Evolutionary conservation across 805 yeast species (phyloP).

Genomic region (Debaryomyces prosopidis): DNA sequence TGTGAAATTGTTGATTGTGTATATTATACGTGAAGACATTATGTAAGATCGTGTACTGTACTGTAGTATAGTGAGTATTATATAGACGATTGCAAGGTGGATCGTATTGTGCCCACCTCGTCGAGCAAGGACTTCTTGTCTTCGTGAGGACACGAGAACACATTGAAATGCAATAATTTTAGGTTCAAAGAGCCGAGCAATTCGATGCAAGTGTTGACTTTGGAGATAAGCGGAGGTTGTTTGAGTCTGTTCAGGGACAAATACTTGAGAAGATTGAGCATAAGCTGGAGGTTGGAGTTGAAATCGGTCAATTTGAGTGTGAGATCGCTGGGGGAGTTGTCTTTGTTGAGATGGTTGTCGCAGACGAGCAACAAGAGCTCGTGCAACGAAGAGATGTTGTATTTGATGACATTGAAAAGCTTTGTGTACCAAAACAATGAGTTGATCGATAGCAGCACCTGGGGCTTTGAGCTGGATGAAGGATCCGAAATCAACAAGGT

Average conservation of each 20-base stretch:
- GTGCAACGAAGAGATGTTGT: conserved; percentile 23
- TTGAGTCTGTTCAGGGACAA: not conserved
- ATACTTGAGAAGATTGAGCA: conserved; percentile 32
- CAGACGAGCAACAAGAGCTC: conserved; percentile 12
- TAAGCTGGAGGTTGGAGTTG: conserved; percentile 32
- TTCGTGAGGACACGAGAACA: not conserved
- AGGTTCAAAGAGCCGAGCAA: conserved; percentile 3
- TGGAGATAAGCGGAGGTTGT: not conserved
- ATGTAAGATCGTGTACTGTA: too few species aligned
- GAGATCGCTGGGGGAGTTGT: conserved; percentile 13
- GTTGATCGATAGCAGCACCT: conserved; percentile 17
- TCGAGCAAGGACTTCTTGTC: conserved; percentile 1
- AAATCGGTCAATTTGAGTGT: conserved; percentile 29
- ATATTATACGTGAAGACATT: too few species aligned
- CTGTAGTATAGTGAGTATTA: too few species aligned
- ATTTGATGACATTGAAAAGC: conserved; percentile 37
- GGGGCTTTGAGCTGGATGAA: conserved; percentile 11
- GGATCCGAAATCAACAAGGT: conserved; percentile 29
- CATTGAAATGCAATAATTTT: conserved; percentile 3
- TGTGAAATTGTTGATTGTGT: too few species aligned
- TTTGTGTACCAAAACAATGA: conserved; percentile 35
- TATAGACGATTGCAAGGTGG: not conserved
- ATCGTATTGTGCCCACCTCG: not conserved
- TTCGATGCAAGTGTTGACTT: not conserved
- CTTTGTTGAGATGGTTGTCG: not conserved